A percentile compares a stretch with the other conserved stretches of the same genome.
These are phyloP conservation scores for Leccinum angustisporum DNA, from an alignment of 1,284 basidiomycete species.

Conservation along the genomic window DNA sequence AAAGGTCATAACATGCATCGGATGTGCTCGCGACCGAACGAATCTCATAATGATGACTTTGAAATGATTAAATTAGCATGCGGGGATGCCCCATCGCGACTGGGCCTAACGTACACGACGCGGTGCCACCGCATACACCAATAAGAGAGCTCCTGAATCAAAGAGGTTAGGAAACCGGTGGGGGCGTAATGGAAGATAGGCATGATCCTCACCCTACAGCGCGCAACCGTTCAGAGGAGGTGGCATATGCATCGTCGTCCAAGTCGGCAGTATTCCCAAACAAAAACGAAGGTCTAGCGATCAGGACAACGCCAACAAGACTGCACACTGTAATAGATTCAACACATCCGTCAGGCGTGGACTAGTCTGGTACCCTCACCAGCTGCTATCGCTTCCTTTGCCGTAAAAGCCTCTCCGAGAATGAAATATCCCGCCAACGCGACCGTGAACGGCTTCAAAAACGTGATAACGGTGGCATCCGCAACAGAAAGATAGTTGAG, in stretches of 20 bases:
- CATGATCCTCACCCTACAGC: slow-evolving; percentile 49
- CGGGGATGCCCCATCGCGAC: slow-evolving; percentile 35
- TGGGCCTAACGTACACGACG: slow-evolving; percentile 35
- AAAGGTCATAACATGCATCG: slow-evolving; percentile 69
- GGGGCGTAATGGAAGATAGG: neutral
- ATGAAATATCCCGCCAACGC: slow-evolving; percentile 68
- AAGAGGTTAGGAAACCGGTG: slow-evolving; percentile 43
- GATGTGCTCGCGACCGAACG: slow-evolving; percentile 72
- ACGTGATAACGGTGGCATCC: slow-evolving; percentile 76
- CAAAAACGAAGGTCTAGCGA: slow-evolving; percentile 52
- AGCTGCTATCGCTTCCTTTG: slow-evolving; percentile 62
- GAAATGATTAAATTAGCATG: slow-evolving; percentile 8
- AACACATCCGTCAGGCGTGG: slow-evolving; percentile 5
- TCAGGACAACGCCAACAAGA: slow-evolving; percentile 61
- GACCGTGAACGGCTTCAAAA: slow-evolving; percentile 70
- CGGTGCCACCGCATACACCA: slow-evolving; percentile 61
- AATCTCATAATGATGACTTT: slow-evolving; percentile 59
- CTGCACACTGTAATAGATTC: slow-evolving; percentile 42
- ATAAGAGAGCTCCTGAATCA: slow-evolving; percentile 48
- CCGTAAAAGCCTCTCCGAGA: slow-evolving; percentile 62
- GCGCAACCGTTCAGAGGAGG: slow-evolving; percentile 45
- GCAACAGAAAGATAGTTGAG: slow-evolving; percentile 69
- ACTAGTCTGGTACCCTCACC: slow-evolving; percentile 39
- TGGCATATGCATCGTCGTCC: slow-evolving; percentile 23
- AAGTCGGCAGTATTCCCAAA: slow-evolving; percentile 37